Evolutionary conservation across 2,329 filamentous ascomycete genomes (phyloP).

Genomic region (Ceratocystis lukuohia): DNA sequence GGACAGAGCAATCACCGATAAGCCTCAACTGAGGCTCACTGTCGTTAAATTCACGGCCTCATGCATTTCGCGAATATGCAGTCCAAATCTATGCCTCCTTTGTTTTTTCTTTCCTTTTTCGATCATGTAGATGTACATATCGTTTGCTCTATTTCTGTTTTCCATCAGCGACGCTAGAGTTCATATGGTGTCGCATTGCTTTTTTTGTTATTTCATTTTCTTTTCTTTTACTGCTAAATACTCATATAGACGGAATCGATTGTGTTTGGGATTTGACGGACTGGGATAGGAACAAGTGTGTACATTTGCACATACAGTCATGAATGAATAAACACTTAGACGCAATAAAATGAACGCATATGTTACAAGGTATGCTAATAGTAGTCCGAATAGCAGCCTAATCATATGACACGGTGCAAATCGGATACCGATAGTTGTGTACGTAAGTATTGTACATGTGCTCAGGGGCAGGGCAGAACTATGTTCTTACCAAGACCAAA

Average conservation of each 20-base stretch:
- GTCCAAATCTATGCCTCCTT: not conserved
- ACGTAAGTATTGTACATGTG: not conserved
- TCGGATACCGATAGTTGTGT: not conserved
- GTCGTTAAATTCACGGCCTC: not conserved
- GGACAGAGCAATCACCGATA: constrained; percentile 27
- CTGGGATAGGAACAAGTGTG: not conserved
- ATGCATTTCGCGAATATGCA: not conserved
- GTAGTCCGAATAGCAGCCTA: not conserved
- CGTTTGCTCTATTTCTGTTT: not conserved
- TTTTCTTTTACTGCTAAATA: no score
- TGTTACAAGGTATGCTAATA: not conserved
- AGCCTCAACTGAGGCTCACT: not conserved
- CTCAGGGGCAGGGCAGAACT: not conserved
- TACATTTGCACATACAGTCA: not conserved
- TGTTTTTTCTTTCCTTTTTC: not conserved
- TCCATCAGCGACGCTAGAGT: not conserved
- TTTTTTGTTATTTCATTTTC: not conserved
- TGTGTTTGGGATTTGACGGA: not conserved
- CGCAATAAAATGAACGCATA: not conserved
- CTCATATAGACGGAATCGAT: not conserved
- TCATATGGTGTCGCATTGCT: not conserved
- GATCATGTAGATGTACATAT: not conserved
- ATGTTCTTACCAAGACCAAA: not conserved
- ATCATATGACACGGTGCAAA: not conserved
- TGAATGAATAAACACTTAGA: not conserved